Evolutionary conservation across 345 rosid genomes (phyloP), one percentile per base, ranked within the genome.

Genomic region (Xanthoceras sorbifolium): DNA sequence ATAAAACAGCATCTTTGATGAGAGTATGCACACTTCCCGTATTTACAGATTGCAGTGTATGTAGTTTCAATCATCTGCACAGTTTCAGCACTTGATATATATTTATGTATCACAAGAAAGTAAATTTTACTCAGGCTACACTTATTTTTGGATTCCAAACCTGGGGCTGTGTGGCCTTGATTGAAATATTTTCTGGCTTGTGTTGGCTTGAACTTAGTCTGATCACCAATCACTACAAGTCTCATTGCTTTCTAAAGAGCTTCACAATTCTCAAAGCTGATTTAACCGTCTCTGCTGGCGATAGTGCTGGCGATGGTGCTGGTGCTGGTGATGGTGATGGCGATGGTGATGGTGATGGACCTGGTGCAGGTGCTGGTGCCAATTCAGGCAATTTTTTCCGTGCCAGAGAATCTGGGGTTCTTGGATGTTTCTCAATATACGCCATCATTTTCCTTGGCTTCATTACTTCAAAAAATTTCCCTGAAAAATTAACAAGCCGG

Each of bases 391-490:
- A 26, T 64, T 73, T 75, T 52, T 14, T 6, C 3, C 65, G 64
- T 14, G 48, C 48, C 34, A 69, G 76, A 78, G 78, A 61, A 14
- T 20, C 22, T 23, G 62, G 23, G 44, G 48, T 44, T 59, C 64
- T 69, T 17, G 14, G 7, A 69, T 74, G 77, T 74, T 81, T 81
- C 82, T 80, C 81, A 25, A 69, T 15, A 74, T 78, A 73, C 40
- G 75, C 85, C 65, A 84, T 83, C 89, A 85, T 80, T 82, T 77
- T 91, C 80, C 94, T 83, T 3, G 81, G 76, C 77, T 86, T 91
- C 44, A 71, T 34, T 23, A 72, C 82, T 59, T 60, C 81, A 28
- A 20, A 50, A 42, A 10, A 68, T 52, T 79, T 64, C 38, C 77
- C 86, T 88, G 80, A 42, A n/a, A 12, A 14, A 11, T 18, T 1